These are phyloP conservation scores for Penicillium sp. DNA, from an alignment of 2,329 filamentous ascomycete species.

Conservation along the genomic window DNA sequence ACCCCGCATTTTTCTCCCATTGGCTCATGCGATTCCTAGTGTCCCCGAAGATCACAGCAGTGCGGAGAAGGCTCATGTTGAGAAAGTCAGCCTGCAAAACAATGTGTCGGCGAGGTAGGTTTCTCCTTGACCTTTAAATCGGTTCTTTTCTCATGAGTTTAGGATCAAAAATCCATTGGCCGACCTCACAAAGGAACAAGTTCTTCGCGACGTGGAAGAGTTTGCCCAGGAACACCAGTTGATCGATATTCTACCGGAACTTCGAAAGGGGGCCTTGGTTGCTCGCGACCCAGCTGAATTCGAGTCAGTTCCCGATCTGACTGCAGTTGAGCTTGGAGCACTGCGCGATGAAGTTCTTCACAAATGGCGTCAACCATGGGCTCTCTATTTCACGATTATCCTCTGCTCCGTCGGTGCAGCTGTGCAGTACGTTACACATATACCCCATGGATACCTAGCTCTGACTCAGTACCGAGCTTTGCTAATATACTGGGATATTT, in stretches of 20 bases:
- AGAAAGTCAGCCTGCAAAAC: conserved; percentile 26
- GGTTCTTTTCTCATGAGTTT: background rate
- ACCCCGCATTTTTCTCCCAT: background rate
- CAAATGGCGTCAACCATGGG: conserved; percentile 5
- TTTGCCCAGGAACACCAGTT: conserved; percentile 46
- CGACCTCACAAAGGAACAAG: conserved; percentile 37
- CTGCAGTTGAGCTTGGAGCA: conserved; percentile 24
- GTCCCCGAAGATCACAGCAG: background rate
- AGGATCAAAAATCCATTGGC: conserved; percentile 51
- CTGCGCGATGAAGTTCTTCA: conserved; percentile 46
- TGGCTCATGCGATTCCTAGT: background rate
- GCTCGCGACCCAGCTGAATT: conserved; percentile 51
- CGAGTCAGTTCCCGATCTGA: conserved; percentile 45
- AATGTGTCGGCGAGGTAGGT: conserved; percentile 29
- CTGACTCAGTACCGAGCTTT: background rate
- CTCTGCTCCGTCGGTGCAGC: conserved; percentile 8
- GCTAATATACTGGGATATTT: conserved; percentile 19
- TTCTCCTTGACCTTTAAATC: background rate
- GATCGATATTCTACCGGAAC: conserved; percentile 39
- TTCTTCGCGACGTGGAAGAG: conserved; percentile 44
- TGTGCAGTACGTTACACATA: conserved; percentile 28
- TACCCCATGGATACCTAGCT: background rate
- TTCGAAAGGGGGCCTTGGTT: conserved; percentile 52
- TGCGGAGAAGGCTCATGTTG: conserved; percentile 10
- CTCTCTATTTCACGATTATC: conserved; percentile 7